Conservation (phyloP, 2,329 filamentous ascomycete species). For the Cryphonectria japonica region DNA sequence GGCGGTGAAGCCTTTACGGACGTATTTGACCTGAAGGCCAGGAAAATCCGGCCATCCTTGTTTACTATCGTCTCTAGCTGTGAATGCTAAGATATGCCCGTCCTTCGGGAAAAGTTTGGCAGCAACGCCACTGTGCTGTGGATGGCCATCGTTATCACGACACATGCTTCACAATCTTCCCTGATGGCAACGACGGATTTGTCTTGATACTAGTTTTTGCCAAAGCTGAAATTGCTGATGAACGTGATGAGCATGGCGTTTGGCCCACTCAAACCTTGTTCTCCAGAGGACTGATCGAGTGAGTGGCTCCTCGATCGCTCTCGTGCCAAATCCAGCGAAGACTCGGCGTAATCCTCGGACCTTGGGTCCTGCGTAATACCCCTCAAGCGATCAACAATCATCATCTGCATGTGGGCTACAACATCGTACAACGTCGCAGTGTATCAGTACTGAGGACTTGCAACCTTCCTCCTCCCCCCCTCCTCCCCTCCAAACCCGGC, state of each 20-base stretch:
- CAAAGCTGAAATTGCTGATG: neutral
- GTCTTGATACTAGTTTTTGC: neutral
- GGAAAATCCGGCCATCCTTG: neutral
- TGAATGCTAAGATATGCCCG: neutral
- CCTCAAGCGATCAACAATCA: neutral
- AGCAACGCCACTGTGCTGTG: neutral
- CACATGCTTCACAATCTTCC: neutral
- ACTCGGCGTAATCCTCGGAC: neutral
- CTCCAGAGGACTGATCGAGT: neutral
- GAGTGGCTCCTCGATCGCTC: neutral
- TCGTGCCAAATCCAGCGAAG: neutral
- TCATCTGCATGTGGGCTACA: neutral
- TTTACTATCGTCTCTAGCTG: neutral
- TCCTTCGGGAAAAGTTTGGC: neutral
- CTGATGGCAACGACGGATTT: neutral
- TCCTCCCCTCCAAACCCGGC: neutral
- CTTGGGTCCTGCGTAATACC: neutral
- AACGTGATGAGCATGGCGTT: neutral
- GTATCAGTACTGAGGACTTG: neutral
- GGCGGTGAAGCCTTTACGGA: neutral
- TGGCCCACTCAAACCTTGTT: neutral
- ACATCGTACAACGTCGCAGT: neutral
- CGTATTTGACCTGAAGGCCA: neutral
- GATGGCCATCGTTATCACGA: neutral
- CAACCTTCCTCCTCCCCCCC: neutral